These are phyloP conservation scores for Lactarius deliciosus DNA, from an alignment of 768 basidiomycete genomes.

Conservation along the genomic window DNA sequence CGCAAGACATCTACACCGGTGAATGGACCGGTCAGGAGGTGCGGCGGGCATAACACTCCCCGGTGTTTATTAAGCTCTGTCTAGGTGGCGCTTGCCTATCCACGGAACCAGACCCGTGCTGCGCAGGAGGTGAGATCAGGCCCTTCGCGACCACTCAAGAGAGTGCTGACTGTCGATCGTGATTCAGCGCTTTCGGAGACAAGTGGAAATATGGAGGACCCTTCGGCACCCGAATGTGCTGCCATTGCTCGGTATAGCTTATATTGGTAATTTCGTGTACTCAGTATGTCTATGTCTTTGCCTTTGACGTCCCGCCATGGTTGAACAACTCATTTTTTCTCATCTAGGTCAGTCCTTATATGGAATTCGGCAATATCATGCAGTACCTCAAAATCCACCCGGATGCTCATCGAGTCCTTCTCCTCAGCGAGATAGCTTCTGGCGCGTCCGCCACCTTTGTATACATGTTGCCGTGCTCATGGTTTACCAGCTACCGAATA, in stretches of 20 bases:
- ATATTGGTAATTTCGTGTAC: slow-evolving; percentile 16
- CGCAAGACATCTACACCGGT: slow-evolving; percentile 28
- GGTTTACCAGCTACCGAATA: slow-evolving; percentile 19
- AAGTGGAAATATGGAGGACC: slow-evolving; percentile 29
- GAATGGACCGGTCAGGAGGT: slow-evolving; percentile 23
- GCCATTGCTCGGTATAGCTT: slow-evolving; percentile 23
- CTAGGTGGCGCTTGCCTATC: slow-evolving; percentile 19
- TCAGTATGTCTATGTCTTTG: slow-evolving; percentile 6
- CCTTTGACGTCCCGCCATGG: neutral
- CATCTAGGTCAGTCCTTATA: slow-evolving; percentile 20
- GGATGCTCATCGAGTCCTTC: slow-evolving; percentile 15
- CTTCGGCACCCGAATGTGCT: slow-evolving; percentile 25
- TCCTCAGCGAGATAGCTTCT: slow-evolving; percentile 22
- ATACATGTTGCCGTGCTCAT: neutral
- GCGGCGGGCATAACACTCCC: neutral
- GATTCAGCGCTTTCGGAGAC: slow-evolving; percentile 21
- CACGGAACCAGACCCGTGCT: slow-evolving; percentile 18
- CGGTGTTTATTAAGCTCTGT: neutral
- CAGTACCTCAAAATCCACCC: slow-evolving; percentile 12
- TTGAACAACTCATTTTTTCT: neutral
- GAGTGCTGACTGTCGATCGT: neutral
- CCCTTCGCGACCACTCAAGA: too few species aligned
- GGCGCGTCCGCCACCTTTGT: neutral
- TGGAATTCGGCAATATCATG: slow-evolving; percentile 22
- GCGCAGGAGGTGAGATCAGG: slow-evolving; percentile 20